Evolutionary conservation across 495 filamentous ascomycete species (phyloP), one percentile per base, ranked within the genome.

Genomic region (Lasiosphaeris hirsuta): DNA sequence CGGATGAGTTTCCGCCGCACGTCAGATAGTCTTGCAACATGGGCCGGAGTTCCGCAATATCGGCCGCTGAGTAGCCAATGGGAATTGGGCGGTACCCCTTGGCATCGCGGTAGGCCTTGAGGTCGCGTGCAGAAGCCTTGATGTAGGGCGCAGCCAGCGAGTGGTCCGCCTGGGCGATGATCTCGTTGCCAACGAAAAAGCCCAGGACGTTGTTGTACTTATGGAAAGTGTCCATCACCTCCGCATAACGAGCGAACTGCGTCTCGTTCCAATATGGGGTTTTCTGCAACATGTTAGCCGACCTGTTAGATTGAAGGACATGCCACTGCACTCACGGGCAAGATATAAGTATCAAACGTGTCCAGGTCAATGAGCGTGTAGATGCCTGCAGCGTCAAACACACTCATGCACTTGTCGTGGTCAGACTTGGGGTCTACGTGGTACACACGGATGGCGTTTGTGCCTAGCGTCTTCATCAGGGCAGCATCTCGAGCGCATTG

Each of bases 1-100:
- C 88, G 7, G 83, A 81, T 18, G 76, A 30, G 63, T 93, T 84
- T 49, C 71, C 72, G 44, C 84, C 84, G 70, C 91, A 96, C 10
- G 88, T 87, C 35, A 96, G 75, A 70, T 96, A 96, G 66, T 96
- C 86, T 71, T 96, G 91, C 1, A 96, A 77, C 84, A 87, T 90
- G 36, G 91, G 90, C 15, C 91, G 85, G 41, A 94, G 82, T 42
- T 83, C 77, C 3, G 88, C 75, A 60, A 95, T 92, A 69, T 96
- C 91, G 35, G 90, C 89, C n/a, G 90, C 90, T 7, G 90, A 90
- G 73, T 96, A 96, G 41, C 91, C 91, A 50, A 96, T 76, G 7
- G 91, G 90, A 51, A 96, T 88, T 33, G 86, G 73, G 54, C 91
- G 88, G 72, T 94, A 92, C n/a, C 79, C 78, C 73, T 93, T 89